Evolutionary conservation across 805 yeast genomes (phyloP), one percentile per base, ranked within the genome.

Genomic region (Candida taoyuanica): DNA sequence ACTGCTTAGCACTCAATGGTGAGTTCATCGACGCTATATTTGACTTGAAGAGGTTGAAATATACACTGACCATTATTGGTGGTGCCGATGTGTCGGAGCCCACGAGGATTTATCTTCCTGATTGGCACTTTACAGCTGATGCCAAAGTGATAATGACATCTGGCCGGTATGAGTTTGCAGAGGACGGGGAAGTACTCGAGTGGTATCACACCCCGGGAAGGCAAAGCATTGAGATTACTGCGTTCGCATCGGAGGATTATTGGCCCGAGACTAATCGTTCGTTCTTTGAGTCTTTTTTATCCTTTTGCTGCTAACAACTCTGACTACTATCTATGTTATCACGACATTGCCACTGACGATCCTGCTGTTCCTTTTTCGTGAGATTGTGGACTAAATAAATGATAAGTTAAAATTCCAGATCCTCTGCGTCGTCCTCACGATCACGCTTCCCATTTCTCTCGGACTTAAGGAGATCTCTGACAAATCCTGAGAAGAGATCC

Each of bases 51-150:
- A 56, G 62, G 5, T 64, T 65, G 16, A 60, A 54, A 20, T 86
- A 76, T 55, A 53, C 56, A 0, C 58, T 86, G 40, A 67, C 70
- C 9, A 55, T 88, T 11, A 40, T 48, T 11, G 66, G 64, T 3
- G 43, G 48, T 2, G 42, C 42, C 17, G 38, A 62, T 3, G 36
- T 5, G 21, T 50, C 15, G 34, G 33, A 51, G 4, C 79, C 87
- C 3, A 80, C 91, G 0, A 59, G 72, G 33, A 72, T 89, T 2
- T 84, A 68, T 52, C 52, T 87, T 19, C 97, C 97, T 0, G 67
- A 66, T 18, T 71, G 78, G 68, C 96, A 89, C 56, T 88, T 73
- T 67, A 77, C 62, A 33, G 55, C 59, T 33, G 76, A 67, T 39
- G 69, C 65, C 42, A 39, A 69, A 11, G 70, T 68, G 13, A 68